phyloP scores from a whole-genome alignment of 2,329 filamentous ascomycete species.

The Aureobasidium sp. region DNA sequence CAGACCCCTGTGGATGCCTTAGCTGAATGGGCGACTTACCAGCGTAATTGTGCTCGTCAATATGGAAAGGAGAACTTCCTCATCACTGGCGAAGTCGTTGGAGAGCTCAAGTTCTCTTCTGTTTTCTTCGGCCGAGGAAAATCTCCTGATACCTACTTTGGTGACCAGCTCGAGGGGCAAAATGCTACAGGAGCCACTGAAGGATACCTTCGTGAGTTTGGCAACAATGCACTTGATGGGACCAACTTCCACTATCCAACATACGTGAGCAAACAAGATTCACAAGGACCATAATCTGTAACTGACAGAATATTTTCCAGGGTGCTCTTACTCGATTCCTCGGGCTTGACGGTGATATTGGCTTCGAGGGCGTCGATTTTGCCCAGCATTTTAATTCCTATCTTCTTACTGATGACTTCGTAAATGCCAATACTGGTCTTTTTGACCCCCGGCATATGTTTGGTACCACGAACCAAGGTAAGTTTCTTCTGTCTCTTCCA shows the following conservation, averaged over 20 bases:
- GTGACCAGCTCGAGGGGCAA: slow-evolving; percentile 43
- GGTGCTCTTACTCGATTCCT: slow-evolving; percentile 54
- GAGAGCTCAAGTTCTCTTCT: slow-evolving; percentile 53
- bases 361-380: slow-evolving; percentile 49
- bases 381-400: slow-evolving; percentile 45
- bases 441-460: slow-evolving; percentile 61
- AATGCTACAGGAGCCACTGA: slow-evolving; percentile 37
- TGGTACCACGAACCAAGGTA: slow-evolving; percentile 53
- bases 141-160: slow-evolving; percentile 46
- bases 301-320: background rate
- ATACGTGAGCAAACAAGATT: slow-evolving; percentile 31
- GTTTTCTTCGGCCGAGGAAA: slow-evolving; percentile 56
- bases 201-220: slow-evolving; percentile 48
- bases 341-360: slow-evolving; percentile 51
- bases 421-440: slow-evolving; percentile 53
- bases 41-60: slow-evolving; percentile 49
- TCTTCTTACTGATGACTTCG: slow-evolving; percentile 33
- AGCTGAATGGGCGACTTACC: slow-evolving; percentile 49
- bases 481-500: background rate
- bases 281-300: background rate
- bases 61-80: slow-evolving; percentile 59
- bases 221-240: slow-evolving; percentile 49
- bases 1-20: slow-evolving; percentile 57
- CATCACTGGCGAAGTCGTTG: slow-evolving; percentile 56
- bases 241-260: slow-evolving; percentile 58